Base-by-base conservation (phyloP, 768 basidiomycete species). In the Auriscalpium microsporum region DNA sequence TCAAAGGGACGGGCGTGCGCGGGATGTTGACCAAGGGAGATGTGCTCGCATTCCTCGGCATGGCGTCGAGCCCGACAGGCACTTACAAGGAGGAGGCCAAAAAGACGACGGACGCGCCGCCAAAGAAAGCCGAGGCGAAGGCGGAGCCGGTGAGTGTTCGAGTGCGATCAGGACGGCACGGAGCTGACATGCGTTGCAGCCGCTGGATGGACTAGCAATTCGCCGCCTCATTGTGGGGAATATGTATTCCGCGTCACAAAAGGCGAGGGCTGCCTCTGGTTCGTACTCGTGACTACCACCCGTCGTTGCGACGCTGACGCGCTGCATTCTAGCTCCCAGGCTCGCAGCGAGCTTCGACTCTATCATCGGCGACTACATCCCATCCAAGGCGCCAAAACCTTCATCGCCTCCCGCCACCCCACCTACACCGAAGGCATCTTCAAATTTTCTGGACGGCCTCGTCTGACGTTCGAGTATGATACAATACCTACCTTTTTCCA, bases 21-120 rank as follows among this genome's bases (percentile, higher is more conserved):
- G 95, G 96, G 13, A 94, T 94, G 87, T 69, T 98, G 57, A 98
- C 94, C 48, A 97, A 97, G 69, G 96, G 96, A 10, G 95, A 99
- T 66, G 86, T 98, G 1, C 78, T 99, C 33, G 74, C 90, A 3
- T 84, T 82, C 70, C 75, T 96, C 6, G 95, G 95, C 17, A 84
- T 85, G 69, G 88, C 93, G 17, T 84, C 84, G 10, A 76, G 78
- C 37, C 89, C 92, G 0, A 74, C 78, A 17, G 92, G 91, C 38
- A 87, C 88, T 3, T 89, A 77, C 71, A 86, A 84, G 66, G 75
- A 75, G 60, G 60, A 72, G 13, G 28, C 7, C 7, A 28, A 28
- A 28, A 57, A 63, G 17, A 61, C 63, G 45, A 63, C 63, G 46
- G 63, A 53, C 23, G 61, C 48, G 44, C 44, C 63, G 40, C 65